Percentiles rank a stretch among this genome's conserved stretches.
These are phyloP conservation scores for Polychaeton citri DNA, from an alignment of 2,329 filamentous ascomycete genomes.

Conservation along the genomic window DNA sequence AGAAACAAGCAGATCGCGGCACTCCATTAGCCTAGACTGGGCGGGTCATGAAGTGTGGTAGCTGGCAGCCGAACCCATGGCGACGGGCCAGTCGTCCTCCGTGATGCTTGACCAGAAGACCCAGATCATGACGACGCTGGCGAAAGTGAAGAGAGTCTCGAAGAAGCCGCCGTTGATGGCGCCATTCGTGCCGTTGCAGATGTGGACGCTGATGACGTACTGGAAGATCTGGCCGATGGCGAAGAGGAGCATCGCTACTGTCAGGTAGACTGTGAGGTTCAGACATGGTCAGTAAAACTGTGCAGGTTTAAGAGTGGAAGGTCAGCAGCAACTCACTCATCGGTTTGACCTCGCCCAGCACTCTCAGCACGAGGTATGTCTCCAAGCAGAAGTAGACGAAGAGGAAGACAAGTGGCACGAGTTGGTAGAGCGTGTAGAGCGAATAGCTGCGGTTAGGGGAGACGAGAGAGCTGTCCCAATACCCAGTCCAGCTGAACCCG, in stretches of 20 bases:
- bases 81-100: slow-evolving; percentile 87
- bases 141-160: slow-evolving; percentile 79
- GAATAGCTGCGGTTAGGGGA: slow-evolving; percentile 57
- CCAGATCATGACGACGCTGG: slow-evolving; percentile 76
- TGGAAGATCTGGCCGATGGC: slow-evolving; percentile 91
- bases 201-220: slow-evolving; percentile 81
- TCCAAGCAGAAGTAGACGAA: slow-evolving; percentile 77
- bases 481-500: slow-evolving; percentile 69
- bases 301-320: not conserved
- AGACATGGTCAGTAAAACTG: slow-evolving; percentile 5
- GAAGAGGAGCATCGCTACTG: slow-evolving; percentile 63
- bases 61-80: slow-evolving; percentile 24
- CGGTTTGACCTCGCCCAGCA: slow-evolving; percentile 81
- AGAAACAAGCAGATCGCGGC: no score
- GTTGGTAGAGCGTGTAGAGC: slow-evolving; percentile 87
- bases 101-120: slow-evolving; percentile 98
- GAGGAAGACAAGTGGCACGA: slow-evolving; percentile 80
- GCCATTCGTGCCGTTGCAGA: slow-evolving; percentile 69
- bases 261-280: slow-evolving; percentile 52
- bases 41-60: slow-evolving; percentile 26
- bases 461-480: slow-evolving; percentile 50
- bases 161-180: slow-evolving; percentile 91
- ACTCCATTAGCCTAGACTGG: no score
- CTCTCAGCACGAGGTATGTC: slow-evolving; percentile 64
- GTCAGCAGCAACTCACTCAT: slow-evolving; percentile 48